Evolutionary conservation across 208 protist genomes (phyloP).

Genomic region (Acanthamoeba triangularis): DNA sequence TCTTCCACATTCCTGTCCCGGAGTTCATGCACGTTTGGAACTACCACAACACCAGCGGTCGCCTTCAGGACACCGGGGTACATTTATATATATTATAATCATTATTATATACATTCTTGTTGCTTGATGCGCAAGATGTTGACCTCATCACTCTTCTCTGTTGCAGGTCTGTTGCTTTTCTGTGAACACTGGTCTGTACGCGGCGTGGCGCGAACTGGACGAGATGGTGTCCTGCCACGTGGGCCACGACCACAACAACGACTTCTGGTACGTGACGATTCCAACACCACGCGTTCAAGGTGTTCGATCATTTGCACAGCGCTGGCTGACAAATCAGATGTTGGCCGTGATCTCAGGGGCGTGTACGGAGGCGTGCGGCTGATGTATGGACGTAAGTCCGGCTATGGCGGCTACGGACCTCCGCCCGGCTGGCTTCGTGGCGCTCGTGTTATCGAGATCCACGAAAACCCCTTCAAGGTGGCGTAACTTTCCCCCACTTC

Average conservation of each 20-base stretch:
- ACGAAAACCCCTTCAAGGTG: background rate
- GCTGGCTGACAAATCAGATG: background rate
- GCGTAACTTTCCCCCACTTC: too few relatives aligned
- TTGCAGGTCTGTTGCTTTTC: background rate
- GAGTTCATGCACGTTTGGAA: background rate
- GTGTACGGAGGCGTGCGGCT: background rate
- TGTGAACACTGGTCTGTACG: background rate
- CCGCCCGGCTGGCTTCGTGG: conserved; percentile 29
- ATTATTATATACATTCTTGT: background rate
- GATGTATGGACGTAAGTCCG: conserved; percentile 14
- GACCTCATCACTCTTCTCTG: background rate
- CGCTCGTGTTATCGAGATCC: conserved; percentile 1
- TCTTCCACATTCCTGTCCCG: background rate
- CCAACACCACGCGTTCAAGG: too few relatives aligned
- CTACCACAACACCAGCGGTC: background rate
- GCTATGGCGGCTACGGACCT: conserved; percentile 32
- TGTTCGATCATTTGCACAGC: background rate
- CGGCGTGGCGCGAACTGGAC: background rate
- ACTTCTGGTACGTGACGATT: background rate
- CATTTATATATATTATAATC: too few relatives aligned
- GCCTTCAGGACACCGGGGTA: background rate
- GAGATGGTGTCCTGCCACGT: background rate
- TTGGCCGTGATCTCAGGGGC: background rate
- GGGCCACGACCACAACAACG: background rate
- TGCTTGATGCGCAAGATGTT: background rate